Evolutionary conservation across 805 yeast species (phyloP), one percentile per base, ranked within the genome.

Genomic region (Metschnikowia chrysomelidarum): DNA sequence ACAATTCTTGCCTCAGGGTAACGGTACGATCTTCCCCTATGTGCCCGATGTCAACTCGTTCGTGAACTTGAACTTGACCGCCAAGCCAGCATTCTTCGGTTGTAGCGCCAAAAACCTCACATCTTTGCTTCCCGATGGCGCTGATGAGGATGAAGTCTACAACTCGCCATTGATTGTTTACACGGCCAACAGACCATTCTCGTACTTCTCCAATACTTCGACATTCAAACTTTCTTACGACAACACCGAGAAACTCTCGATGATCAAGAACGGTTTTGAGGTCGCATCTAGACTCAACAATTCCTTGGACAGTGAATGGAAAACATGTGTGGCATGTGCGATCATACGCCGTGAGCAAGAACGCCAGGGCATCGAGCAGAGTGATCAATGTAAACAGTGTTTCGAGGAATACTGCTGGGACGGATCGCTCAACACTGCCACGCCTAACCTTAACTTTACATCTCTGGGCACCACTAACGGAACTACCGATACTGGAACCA

Each of bases 261-360:
- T 57, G 51, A 55, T 57, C 42, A 38, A 42, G 31, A 57, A 57
- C 38, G 62, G 62, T 3, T 57, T 47, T 29, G 62, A 57, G 39
- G 47, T 40, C 8, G 56, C 60, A 3, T 47, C 55, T 13, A 35
- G 59, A 12, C 67, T 70, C 38, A 86, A 85, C 55, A 60, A 77
- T 23, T 81, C 94, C 10, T 53, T 80, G 16, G 94, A 84, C 46
- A 54, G 63, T 4, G 78, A 82, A 25, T 87, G 85, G 80, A 64
- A 75, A 26, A 73, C 78, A 5, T 87, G 95, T 66, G 71, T 87
- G 31, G 85, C 84, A 2, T 87, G 95, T 69, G 95, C 94, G 7
- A 73, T 87, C 29, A 69, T 86, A 40, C 81, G 86, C 63, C 77
- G 95, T 57, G 76, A 82, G 26, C 80, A 81, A 53, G 93, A 86